Evolutionary conservation across 179 eudicot species (phyloP).

Genomic region (Spergularia azorica): DNA sequence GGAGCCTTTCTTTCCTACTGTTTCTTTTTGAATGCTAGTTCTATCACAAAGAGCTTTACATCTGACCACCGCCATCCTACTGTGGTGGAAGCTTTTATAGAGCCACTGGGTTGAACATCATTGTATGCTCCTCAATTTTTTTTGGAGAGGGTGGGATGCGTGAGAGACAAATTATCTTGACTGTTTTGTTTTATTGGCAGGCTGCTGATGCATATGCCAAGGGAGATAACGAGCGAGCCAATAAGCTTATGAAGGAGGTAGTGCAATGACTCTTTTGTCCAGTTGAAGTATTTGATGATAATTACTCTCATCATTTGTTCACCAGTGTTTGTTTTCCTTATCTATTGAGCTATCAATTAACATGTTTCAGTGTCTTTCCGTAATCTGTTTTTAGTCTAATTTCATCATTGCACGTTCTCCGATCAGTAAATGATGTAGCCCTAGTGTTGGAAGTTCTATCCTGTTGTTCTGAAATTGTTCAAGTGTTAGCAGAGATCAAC

Average conservation of each 20-base stretch:
- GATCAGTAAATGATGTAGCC: too few species aligned
- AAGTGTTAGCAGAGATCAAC: background rate
- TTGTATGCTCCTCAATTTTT: background rate
- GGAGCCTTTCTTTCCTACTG: background rate
- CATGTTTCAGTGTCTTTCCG: background rate
- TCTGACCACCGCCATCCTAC: background rate
- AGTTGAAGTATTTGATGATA: background rate
- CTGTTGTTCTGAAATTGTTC: background rate
- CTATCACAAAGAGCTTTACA: background rate
- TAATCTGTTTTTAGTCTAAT: too few species aligned
- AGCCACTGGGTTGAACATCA: background rate
- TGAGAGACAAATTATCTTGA: background rate
- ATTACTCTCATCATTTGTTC: background rate
- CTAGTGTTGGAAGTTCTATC: background rate
- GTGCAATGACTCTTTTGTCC: background rate
- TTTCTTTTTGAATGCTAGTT: background rate
- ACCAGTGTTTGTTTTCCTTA: background rate
- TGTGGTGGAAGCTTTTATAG: background rate
- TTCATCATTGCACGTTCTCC: too few species aligned
- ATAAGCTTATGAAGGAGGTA: conserved; percentile 62
- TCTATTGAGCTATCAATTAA: background rate
- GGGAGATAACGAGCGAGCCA: conserved; percentile 51
- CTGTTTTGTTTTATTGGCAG: conserved; percentile 38
- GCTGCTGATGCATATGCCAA: conserved; percentile 56
- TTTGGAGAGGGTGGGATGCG: background rate